Evolutionary conservation across 2,329 filamentous ascomycete genomes (phyloP).

Genomic region (Penicillium sp.): DNA sequence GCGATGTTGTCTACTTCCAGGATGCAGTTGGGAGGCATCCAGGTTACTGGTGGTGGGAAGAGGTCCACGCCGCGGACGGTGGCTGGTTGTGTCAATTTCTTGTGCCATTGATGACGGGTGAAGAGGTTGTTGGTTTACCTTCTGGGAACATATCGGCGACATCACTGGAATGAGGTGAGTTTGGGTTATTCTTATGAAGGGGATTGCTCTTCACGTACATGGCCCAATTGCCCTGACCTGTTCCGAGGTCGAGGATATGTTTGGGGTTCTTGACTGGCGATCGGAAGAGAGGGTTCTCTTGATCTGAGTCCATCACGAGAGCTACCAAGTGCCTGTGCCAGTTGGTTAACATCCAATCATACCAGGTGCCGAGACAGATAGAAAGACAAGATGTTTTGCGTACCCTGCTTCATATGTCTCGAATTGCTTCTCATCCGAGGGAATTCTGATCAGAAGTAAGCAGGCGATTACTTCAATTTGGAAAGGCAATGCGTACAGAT

Average conservation of each 20-base stretch:
- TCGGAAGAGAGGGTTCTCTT: constrained; percentile 13
- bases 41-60: constrained; percentile 24
- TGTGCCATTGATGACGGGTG: no score
- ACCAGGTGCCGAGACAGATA: no score
- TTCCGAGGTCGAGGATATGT: constrained; percentile 9
- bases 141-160: constrained; percentile 22
- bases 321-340: constrained; percentile 12
- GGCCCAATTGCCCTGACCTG: constrained; percentile 7
- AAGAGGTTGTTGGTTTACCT: background rate
- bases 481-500: constrained; percentile 7
- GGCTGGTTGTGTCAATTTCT: constrained; percentile 9
- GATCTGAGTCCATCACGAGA: constrained; percentile 14
- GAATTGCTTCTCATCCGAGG: constrained; percentile 18
- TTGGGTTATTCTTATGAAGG: constrained; percentile 2
- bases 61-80: constrained; percentile 25
- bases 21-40: constrained; percentile 29
- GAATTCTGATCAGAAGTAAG: constrained; percentile 6
- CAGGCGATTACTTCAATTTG: background rate
- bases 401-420: constrained; percentile 20
- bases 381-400: background rate
- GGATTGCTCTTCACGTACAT: constrained; percentile 2
- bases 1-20: constrained; percentile 29
- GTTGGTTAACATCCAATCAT: background rate
- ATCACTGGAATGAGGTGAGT: constrained; percentile 12
- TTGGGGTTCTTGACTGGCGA: constrained; percentile 11